phyloP scores from a whole-genome alignment of 176 grass and related monocot species.

The maize (Zea mays) region DNA sequence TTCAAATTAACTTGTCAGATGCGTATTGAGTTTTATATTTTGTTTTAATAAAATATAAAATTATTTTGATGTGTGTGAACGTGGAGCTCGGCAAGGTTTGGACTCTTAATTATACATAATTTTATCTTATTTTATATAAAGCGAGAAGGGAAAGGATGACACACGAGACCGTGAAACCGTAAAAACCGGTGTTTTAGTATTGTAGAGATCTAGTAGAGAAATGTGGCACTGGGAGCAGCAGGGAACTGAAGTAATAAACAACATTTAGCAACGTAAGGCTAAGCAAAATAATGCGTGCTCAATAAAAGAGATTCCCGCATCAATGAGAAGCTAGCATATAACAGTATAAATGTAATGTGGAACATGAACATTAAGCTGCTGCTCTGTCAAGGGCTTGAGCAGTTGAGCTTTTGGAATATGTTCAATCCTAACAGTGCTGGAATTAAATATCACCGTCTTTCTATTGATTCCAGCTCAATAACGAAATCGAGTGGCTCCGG shows the following conservation, averaged over 20 bases:
- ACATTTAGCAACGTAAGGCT: not conserved
- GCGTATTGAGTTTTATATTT: no score
- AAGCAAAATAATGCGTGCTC: not conserved
- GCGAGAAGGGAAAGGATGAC: no score
- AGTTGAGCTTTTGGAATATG: constrained; percentile 24
- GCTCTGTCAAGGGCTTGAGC: constrained; percentile 23
- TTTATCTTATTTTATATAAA: no score
- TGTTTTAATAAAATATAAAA: no score
- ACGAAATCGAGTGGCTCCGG: constrained; percentile 39
- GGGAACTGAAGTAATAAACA: not conserved
- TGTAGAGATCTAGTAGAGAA: not conserved
- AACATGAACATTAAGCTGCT: constrained; percentile 15
- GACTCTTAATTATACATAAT: no score
- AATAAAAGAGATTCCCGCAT: constrained; percentile 18
- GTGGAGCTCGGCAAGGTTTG: no score
- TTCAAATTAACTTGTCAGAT: not conserved
- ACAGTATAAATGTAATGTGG: constrained; percentile 15
- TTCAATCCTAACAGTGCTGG: constrained; percentile 26
- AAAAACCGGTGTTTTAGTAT: no score
- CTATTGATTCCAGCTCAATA: constrained; percentile 45
- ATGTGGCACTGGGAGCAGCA: not conserved
- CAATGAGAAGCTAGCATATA: not conserved
- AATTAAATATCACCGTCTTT: constrained; percentile 25
- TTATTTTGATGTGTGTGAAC: no score
- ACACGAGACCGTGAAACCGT: no score